Base-by-base conservation (phyloP, 2,329 filamentous ascomycete genomes). In the Xylariaceae sp. region DNA sequence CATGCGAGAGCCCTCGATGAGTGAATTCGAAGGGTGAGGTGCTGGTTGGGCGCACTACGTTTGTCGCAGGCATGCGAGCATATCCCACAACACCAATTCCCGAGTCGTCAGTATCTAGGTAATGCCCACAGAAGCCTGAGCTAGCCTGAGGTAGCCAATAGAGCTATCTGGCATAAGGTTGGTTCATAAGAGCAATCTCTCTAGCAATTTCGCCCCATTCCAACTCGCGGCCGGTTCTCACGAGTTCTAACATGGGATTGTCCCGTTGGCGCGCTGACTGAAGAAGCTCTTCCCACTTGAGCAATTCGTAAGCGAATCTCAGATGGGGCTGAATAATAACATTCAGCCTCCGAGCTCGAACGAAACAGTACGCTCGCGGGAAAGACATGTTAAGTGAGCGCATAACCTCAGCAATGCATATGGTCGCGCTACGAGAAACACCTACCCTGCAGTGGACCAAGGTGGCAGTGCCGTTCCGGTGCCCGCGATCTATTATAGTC, bases 371-470 rank as follows among this genome's bases (percentile, higher is more conserved):
- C 57, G 95, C 95, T 53, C 91, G 85, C 11, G 95, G 92, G 67
- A 98, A 94, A 0, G 92, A 95, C 63, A 97, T 77, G 19, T 86
- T 82, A 66, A 92, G 75, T 23, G 88, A 82, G 31, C 88, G 87
- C 95, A 99, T 99, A 31, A 98, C 92, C 74, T 98, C 93, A n/a
- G 95, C 95, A 68, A 99, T 99, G 73, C 95, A 98, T 60, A 99
- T 97, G 1, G 94, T 99, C 11, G 95, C 95, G 61, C 92, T 96
- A 48, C 95, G 86, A 47, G 93, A 97, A 52, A 99, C 95, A 44
- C 95, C 95, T 6, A 99, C 95, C 16, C 95, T 89, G 73, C 95
- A 99, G 73, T 99, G 95, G 14, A 99, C 95, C 54, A 99, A 82
- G 0, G 95, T 98, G 21, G 94, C 92, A 4, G 86, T 91, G 26